These are phyloP conservation scores for Coffea eugenioides DNA, from an alignment of 257 asterid species.

Conservation along the genomic window DNA sequence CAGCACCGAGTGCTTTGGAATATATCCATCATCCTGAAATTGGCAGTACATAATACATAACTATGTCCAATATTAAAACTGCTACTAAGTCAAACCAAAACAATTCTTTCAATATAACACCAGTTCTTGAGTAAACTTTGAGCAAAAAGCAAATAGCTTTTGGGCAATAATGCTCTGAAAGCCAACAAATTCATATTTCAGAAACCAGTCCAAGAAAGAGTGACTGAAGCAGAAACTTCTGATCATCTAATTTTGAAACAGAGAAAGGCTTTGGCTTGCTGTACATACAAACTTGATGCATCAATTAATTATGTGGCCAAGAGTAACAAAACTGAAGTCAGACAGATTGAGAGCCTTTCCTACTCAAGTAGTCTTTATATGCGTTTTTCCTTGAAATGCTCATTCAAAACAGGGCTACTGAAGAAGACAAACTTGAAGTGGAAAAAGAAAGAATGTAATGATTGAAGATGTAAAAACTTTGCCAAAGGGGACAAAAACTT, in stretches of 20 bases:
- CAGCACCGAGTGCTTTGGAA: conserved; percentile 82
- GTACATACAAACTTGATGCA: neutral
- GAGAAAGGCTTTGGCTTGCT: neutral
- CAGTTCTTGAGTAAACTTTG: neutral
- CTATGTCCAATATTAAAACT: neutral
- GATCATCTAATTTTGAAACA: neutral
- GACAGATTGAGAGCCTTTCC: neutral
- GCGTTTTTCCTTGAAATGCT: neutral
- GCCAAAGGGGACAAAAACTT: neutral
- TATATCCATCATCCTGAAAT: conserved; percentile 87
- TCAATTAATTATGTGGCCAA: neutral
- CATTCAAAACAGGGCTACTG: neutral
- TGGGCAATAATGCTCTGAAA: neutral
- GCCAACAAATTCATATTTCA: neutral
- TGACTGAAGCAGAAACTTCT: neutral
- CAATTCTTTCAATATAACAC: neutral
- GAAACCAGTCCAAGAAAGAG: neutral
- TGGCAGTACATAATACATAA: neutral
- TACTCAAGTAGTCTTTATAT: neutral
- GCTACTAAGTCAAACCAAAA: neutral
- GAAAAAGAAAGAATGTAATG: neutral
- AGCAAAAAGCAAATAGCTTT: neutral
- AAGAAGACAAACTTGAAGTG: neutral
- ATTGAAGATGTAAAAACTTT: neutral
- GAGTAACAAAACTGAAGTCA: neutral